Conservation (phyloP, 345 rosid species). For the Citrus mangshanensis region DNA sequence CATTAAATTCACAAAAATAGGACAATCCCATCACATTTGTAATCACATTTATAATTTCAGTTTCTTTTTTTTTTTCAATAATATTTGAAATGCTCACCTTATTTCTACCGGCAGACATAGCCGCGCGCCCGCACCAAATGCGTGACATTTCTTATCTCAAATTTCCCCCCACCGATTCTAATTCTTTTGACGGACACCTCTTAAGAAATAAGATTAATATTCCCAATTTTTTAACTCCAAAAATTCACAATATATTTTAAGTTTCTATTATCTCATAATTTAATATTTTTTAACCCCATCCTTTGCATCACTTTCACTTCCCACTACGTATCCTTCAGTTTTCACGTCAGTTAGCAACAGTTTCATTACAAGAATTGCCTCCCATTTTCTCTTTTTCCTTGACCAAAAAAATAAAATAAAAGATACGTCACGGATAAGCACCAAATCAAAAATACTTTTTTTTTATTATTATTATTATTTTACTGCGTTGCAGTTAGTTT, state of each 20-base stretch:
- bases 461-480: not conserved
- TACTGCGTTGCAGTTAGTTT: constrained; percentile 9
- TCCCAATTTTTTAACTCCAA: not conserved
- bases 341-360: constrained; percentile 7
- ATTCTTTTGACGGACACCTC: not conserved
- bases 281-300: not conserved
- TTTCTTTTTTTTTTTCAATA: too few species aligned
- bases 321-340: not conserved
- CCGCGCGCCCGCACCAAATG: not conserved
- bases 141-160: not conserved
- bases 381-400: not conserved
- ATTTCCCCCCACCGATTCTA: too few species aligned
- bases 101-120: not conserved
- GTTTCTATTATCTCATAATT: not conserved
- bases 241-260: not conserved
- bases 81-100: not conserved
- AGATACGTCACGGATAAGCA: constrained; percentile 2
- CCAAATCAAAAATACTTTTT: not conserved
- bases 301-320: constrained; percentile 1
- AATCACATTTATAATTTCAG: too few species aligned
- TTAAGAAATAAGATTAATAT: not conserved
- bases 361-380: not conserved
- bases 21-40: too few species aligned
- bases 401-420: not conserved
- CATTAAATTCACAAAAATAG: too few species aligned